phyloP scores from a whole-genome alignment of 805 yeast species.

The Yarrowia phangngaensis region DNA sequence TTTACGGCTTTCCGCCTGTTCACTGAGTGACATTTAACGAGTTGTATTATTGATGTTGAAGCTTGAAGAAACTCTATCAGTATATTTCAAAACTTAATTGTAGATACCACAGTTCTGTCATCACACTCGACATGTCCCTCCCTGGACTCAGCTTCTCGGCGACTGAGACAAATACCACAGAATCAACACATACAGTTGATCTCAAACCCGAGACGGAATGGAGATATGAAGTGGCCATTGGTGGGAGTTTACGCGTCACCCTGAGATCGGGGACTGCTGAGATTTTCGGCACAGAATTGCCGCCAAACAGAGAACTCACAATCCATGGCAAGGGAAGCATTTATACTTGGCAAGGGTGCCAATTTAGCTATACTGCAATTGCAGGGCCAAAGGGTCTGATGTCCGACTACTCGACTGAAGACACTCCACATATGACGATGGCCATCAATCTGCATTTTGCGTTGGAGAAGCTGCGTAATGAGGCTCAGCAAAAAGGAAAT shows the following conservation, averaged over 20 bases:
- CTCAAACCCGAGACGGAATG: conserved; percentile 53
- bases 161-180: conserved; percentile 10
- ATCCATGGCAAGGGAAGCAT: conserved; percentile 57
- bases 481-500: conserved; percentile 18
- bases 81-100: neutral
- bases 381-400: conserved; percentile 27
- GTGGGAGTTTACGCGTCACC: conserved; percentile 49
- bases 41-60: conserved; percentile 29
- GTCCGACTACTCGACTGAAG: conserved; percentile 63
- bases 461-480: conserved; percentile 53
- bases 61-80: conserved; percentile 22
- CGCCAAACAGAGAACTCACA: conserved; percentile 59
- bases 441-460: conserved; percentile 71
- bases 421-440: conserved; percentile 55
- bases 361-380: conserved; percentile 47
- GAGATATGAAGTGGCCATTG: conserved; percentile 66
- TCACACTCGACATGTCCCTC: conserved; percentile 24
- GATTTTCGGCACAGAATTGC: conserved; percentile 88
- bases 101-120: neutral
- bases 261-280: conserved; percentile 73
- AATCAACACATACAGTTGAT: conserved; percentile 28
- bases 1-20: conserved; percentile 36
- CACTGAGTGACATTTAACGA: conserved; percentile 28
- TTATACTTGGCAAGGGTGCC: conserved; percentile 63
- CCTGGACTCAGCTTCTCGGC: conserved; percentile 28